Evolutionary conservation across 148 eudicot species (phyloP).

Genomic region (Talinum fruticosum): DNA sequence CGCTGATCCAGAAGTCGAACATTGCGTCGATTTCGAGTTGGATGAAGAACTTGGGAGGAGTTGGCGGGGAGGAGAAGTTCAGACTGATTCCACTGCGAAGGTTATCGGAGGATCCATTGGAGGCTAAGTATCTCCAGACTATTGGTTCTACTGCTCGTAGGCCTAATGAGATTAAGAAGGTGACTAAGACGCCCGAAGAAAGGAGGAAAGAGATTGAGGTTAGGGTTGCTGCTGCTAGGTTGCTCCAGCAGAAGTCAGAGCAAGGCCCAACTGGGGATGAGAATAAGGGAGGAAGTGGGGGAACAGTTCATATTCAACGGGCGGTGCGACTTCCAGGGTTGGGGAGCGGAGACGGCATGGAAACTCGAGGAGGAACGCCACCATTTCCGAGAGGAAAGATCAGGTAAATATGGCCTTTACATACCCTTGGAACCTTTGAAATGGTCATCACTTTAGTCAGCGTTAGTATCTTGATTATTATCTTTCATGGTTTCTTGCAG

Average conservation of each 20-base stretch:
- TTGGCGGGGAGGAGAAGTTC: constrained; percentile 62
- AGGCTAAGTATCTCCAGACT: constrained; percentile 42
- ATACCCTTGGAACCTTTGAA: neutral
- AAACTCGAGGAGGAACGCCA: constrained; percentile 43
- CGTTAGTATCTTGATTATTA: neutral
- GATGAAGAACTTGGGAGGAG: constrained; percentile 75
- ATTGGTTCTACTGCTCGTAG: constrained; percentile 17
- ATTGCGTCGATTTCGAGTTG: constrained; percentile 68
- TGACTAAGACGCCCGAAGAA: constrained; percentile 80
- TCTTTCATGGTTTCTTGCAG: constrained; percentile 20
- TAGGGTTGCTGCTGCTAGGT: constrained; percentile 86
- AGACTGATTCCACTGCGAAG: constrained; percentile 62
- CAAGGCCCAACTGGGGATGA: constrained; percentile 35
- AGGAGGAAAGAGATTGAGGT: constrained; percentile 91
- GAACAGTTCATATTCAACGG: constrained; percentile 9
- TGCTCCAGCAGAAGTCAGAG: constrained; percentile 81
- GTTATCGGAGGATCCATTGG: constrained; percentile 78
- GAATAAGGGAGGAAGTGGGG: constrained; percentile 17
- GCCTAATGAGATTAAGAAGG: constrained; percentile 87
- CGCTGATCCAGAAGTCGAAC: constrained; percentile 64
- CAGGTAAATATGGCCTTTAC: constrained; percentile 32
- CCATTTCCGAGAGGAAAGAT: constrained; percentile 65
- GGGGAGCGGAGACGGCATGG: constrained; percentile 67
- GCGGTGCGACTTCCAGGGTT: constrained; percentile 32
- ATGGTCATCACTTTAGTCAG: neutral